Evolutionary conservation across 306 rosid genomes (phyloP).

Genomic region (Hippophae gyantsensis): DNA sequence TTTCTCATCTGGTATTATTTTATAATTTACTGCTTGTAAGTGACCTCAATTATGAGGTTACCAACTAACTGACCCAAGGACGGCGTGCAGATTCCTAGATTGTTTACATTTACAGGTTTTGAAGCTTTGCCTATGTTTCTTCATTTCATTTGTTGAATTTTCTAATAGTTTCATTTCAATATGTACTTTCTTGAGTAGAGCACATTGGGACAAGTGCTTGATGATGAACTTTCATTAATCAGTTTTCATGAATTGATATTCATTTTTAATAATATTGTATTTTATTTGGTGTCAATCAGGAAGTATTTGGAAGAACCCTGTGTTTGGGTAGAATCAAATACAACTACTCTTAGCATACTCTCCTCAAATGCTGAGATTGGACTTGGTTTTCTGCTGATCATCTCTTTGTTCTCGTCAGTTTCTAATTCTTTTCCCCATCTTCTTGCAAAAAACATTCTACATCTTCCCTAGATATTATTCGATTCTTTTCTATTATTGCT

Average conservation of each 20-base stretch:
- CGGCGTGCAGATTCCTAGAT: too few species aligned
- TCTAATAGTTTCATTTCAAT: too few species aligned
- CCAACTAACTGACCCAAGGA: too few species aligned
- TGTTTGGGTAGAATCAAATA: constrained; percentile 92
- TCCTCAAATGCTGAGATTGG: constrained; percentile 93
- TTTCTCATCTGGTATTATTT: too few species aligned
- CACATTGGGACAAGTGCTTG: too few species aligned
- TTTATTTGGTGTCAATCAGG: constrained; percentile 34
- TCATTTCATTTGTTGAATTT: too few species aligned
- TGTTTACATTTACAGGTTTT: too few species aligned
- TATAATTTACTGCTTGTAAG: too few species aligned
- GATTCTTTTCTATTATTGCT: constrained; percentile 8
- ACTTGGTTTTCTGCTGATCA: constrained; percentile 71
- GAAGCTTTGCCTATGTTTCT: too few species aligned
- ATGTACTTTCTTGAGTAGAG: too few species aligned
- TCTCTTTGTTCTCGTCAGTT: constrained; percentile 83
- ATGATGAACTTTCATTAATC: background rate
- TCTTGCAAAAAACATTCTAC: background rate
- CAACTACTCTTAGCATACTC: constrained; percentile 65
- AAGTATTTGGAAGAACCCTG: constrained; percentile 87
- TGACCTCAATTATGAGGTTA: too few species aligned
- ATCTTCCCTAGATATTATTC: constrained; percentile 5
- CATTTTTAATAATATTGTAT: background rate
- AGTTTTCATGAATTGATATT: background rate
- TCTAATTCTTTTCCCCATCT: background rate